phyloP scores from a whole-genome alignment of 495 filamentous ascomycete species.

The Cudoniella acicularis region DNA sequence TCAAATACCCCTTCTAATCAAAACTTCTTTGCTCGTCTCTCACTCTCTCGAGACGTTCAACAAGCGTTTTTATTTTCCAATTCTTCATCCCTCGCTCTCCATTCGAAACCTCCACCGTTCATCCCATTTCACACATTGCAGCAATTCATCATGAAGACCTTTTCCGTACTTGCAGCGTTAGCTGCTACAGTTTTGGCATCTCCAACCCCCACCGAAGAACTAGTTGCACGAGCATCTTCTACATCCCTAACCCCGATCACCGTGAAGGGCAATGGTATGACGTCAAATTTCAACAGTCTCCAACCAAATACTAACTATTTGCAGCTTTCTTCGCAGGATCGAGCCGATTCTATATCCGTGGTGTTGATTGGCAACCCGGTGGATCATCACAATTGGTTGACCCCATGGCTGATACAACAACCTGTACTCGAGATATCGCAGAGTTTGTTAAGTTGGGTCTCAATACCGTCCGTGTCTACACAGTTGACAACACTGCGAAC shows the following conservation, averaged over 20 bases:
- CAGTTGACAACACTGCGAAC: conserved; percentile 78
- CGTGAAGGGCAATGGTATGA: conserved; percentile 48
- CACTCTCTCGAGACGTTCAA: conserved; percentile 35
- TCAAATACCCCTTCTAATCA: conserved; percentile 20
- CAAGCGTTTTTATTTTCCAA: conserved; percentile 29
- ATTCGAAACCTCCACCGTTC: conserved; percentile 8
- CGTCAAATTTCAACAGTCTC: conserved; percentile 25
- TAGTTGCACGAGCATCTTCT: conserved; percentile 8
- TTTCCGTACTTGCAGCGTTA: conserved; percentile 45
- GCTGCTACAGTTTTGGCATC: conserved; percentile 49
- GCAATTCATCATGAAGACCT: conserved; percentile 51
- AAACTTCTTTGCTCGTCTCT: conserved; percentile 29
- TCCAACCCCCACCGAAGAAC: conserved; percentile 53
- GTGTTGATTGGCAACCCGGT: conserved; percentile 94
- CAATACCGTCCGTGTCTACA: conserved; percentile 92
- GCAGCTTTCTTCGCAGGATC: conserved; percentile 76
- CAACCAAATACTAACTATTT: conserved; percentile 21
- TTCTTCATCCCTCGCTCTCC: conserved; percentile 12
- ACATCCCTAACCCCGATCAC: conserved; percentile 46
- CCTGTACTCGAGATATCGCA: conserved; percentile 79
- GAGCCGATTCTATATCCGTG: conserved; percentile 86
- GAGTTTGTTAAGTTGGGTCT: conserved; percentile 82
- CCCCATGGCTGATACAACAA: conserved; percentile 66
- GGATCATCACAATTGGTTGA: conserved; percentile 75
- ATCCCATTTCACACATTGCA: conserved; percentile 11